These are phyloP conservation scores for Cyberlindnera subsufficiens DNA, from an alignment of 805 yeast species.

Conservation along the genomic window DNA sequence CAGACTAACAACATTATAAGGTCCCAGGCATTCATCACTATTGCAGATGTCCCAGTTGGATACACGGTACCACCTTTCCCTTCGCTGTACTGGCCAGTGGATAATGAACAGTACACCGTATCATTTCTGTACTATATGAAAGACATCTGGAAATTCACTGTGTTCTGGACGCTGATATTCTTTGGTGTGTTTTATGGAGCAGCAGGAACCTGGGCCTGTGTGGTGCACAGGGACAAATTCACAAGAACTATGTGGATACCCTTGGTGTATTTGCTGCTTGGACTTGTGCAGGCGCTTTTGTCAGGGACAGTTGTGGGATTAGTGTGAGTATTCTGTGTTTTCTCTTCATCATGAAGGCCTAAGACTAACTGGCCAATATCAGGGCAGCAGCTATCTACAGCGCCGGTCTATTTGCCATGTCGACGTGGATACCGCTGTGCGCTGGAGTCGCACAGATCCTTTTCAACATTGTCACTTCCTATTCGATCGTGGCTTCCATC, in stretches of 20 bases:
- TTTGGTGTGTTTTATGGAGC: constrained; percentile 55
- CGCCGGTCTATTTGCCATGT: constrained; percentile 80
- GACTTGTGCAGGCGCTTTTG: constrained; percentile 58
- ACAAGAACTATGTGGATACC: constrained; percentile 37
- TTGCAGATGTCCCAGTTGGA: constrained; percentile 68
- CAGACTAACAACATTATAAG: background rate
- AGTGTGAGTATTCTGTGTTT: constrained; percentile 28
- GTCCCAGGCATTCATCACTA: constrained; percentile 32
- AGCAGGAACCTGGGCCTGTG: constrained; percentile 59
- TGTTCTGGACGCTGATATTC: constrained; percentile 74
- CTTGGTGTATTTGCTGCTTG: constrained; percentile 43
- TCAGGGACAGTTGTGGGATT: constrained; percentile 78
- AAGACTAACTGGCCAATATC: constrained; percentile 3
- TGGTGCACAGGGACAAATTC: constrained; percentile 36
- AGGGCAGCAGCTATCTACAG: constrained; percentile 56
- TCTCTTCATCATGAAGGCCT: background rate
- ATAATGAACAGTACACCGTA: constrained; percentile 27
- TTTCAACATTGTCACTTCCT: constrained; percentile 61
- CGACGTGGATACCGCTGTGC: constrained; percentile 91
- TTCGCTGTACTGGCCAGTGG: constrained; percentile 67
- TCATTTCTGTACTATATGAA: constrained; percentile 60
- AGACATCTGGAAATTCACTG: constrained; percentile 81
- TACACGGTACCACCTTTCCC: constrained; percentile 79
- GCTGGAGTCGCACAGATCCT: constrained; percentile 69
- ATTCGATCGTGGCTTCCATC: constrained; percentile 47